phyloP scores from a whole-genome alignment of 345 rosid genomes.

The Gynandropsis gynandra region DNA sequence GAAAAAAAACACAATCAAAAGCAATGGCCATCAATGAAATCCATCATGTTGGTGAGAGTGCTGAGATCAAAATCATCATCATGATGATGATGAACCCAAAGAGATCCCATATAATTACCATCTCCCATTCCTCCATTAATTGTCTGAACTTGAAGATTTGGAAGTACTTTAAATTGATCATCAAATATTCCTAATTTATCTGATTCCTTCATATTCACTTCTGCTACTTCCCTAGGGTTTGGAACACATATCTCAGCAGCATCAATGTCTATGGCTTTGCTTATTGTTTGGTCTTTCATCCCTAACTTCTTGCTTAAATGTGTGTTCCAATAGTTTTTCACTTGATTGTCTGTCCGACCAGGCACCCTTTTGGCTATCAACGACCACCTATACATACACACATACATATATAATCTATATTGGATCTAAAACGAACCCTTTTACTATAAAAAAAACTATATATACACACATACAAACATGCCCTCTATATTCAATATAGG shows the following conservation, averaged over 20 bases:
- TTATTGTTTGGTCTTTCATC: constrained; percentile 26
- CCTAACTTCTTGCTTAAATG: constrained; percentile 49
- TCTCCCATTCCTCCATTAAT: constrained; percentile 21
- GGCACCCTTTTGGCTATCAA: constrained; percentile 66
- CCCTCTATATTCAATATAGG: too few species aligned
- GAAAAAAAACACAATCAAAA: constrained; percentile 16
- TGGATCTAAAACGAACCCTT: too few species aligned
- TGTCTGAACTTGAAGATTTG: not conserved
- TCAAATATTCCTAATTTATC: constrained; percentile 5
- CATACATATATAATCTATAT: constrained; percentile 4
- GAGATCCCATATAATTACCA: constrained; percentile 28
- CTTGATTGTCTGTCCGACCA: constrained; percentile 68
- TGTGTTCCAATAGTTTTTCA: constrained; percentile 62
- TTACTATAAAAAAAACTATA: too few species aligned
- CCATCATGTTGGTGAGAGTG: constrained; percentile 33
- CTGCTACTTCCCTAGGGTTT: constrained; percentile 13
- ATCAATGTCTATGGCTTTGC: constrained; percentile 10
- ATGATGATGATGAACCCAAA: constrained; percentile 28
- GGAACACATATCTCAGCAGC: constrained; percentile 20
- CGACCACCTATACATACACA: constrained; percentile 43
- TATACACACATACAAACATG: too few species aligned
- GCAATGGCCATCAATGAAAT: constrained; percentile 33
- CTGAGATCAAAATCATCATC: constrained; percentile 34
- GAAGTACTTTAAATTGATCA: not conserved
- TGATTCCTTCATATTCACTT: too few species aligned